Evolutionary conservation across 306 rosid species (phyloP).

Genomic region (Herpetospermum pedunculosum): DNA sequence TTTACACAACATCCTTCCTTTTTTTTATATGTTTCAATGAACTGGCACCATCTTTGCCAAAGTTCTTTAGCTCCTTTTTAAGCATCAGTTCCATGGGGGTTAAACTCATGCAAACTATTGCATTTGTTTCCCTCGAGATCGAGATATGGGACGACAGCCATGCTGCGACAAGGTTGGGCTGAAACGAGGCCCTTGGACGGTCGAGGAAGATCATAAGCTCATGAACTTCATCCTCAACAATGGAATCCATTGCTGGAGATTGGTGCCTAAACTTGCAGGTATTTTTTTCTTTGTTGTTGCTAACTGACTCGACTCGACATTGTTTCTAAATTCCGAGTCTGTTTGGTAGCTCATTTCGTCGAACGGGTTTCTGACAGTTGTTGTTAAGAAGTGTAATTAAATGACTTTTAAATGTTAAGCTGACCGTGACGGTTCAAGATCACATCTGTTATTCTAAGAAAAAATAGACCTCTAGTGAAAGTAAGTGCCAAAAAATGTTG

Average conservation of each 20-base stretch:
- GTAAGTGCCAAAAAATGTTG: background rate
- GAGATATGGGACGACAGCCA: constrained; percentile 82
- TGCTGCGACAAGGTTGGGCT: constrained; percentile 91
- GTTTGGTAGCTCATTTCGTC: background rate
- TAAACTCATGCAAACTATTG: background rate
- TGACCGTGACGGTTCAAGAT: background rate
- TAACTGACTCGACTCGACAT: background rate
- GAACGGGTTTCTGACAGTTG: background rate
- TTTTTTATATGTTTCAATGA: constrained; percentile 45
- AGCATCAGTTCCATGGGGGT: constrained; percentile 19
- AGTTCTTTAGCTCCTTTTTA: constrained; percentile 37
- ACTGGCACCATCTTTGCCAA: constrained; percentile 95
- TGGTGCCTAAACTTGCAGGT: constrained; percentile 99
- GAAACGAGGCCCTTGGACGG: constrained; percentile 96
- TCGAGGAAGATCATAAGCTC: constrained; percentile 91
- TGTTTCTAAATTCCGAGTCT: background rate
- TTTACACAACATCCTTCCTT: constrained; percentile 38
- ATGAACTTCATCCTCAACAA: constrained; percentile 77
- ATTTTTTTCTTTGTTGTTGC: background rate
- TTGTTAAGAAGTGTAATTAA: background rate
- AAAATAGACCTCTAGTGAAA: background rate
- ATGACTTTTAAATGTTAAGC: background rate
- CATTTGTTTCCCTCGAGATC: background rate
- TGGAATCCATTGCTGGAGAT: constrained; percentile 94
- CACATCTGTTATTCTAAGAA: background rate